These are phyloP conservation scores for Aureobasidium sp. DNA, from an alignment of 2,329 filamentous ascomycete species.

Conservation along the genomic window DNA sequence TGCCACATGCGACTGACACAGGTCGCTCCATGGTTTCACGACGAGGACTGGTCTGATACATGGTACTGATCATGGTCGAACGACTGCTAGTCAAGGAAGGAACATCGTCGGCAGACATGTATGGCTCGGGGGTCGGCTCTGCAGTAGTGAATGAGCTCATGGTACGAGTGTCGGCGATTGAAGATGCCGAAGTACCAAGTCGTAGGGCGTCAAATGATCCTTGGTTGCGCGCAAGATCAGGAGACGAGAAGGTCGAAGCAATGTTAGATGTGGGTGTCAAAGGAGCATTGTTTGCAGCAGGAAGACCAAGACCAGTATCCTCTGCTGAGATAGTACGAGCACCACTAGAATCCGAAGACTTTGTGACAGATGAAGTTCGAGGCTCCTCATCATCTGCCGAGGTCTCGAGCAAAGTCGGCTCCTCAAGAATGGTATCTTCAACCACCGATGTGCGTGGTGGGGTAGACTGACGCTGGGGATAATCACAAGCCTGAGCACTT, in stretches of 20 bases:
- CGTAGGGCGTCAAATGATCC: conserved; percentile 63
- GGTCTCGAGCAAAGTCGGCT: conserved; percentile 35
- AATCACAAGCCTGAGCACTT: neutral
- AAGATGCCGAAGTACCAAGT: conserved; percentile 69
- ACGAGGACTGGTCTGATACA: conserved; percentile 43
- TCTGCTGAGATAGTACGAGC: conserved; percentile 30
- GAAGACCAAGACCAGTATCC: conserved; percentile 28
- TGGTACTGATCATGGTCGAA: conserved; percentile 65
- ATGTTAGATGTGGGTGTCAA: conserved; percentile 61
- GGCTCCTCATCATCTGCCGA: conserved; percentile 43
- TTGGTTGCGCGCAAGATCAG: conserved; percentile 54
- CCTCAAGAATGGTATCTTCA: conserved; percentile 31
- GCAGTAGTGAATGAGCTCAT: conserved; percentile 66
- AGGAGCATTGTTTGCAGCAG: conserved; percentile 38
- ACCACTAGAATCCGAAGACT: conserved; percentile 44
- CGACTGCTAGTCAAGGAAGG: conserved; percentile 70
- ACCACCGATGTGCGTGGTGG: conserved; percentile 14
- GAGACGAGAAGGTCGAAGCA: conserved; percentile 55
- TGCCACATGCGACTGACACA: neutral
- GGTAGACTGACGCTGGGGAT: neutral
- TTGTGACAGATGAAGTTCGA: conserved; percentile 41
- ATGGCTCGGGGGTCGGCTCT: conserved; percentile 64
- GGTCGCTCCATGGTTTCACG: conserved; percentile 25
- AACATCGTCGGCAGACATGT: conserved; percentile 66
- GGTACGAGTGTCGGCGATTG: conserved; percentile 61